phyloP scores from a whole-genome alignment of 176 grass and related monocot species.

The Lolium perenne region DNA sequence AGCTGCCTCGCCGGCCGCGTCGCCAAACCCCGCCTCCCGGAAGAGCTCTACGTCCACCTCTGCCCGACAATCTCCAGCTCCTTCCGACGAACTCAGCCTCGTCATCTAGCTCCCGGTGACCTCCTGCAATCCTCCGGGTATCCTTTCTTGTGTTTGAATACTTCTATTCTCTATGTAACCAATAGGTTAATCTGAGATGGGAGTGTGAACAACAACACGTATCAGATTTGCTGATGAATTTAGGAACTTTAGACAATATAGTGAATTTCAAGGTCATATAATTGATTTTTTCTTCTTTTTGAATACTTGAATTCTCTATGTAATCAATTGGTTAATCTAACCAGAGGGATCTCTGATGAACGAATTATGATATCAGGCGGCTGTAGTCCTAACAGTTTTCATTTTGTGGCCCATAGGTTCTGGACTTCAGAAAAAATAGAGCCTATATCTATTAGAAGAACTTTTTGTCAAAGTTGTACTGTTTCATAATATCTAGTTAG shows the following conservation, averaged over 20 bases:
- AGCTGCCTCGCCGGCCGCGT: neutral
- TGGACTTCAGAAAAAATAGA: neutral
- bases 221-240: neutral
- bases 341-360: neutral
- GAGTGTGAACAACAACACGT: too few relatives aligned
- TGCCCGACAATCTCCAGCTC: neutral
- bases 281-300: neutral
- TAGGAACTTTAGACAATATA: neutral
- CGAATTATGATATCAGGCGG: neutral
- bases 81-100: neutral
- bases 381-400: neutral
- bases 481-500: neutral
- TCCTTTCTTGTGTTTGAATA: too few relatives aligned
- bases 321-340: neutral
- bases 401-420: neutral
- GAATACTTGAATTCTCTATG: slow-evolving; percentile 10
- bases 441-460: slow-evolving; percentile 12
- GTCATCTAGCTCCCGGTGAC: neutral
- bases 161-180: too few relatives aligned
- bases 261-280: neutral
- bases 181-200: neutral
- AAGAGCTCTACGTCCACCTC: neutral
- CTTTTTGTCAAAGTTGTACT: neutral
- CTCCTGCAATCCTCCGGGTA: neutral
- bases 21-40: neutral